Evolutionary conservation across 2,329 filamentous ascomycete species (phyloP), one percentile per base, ranked within the genome.

Genomic region (Pestalotiopsis fici): DNA sequence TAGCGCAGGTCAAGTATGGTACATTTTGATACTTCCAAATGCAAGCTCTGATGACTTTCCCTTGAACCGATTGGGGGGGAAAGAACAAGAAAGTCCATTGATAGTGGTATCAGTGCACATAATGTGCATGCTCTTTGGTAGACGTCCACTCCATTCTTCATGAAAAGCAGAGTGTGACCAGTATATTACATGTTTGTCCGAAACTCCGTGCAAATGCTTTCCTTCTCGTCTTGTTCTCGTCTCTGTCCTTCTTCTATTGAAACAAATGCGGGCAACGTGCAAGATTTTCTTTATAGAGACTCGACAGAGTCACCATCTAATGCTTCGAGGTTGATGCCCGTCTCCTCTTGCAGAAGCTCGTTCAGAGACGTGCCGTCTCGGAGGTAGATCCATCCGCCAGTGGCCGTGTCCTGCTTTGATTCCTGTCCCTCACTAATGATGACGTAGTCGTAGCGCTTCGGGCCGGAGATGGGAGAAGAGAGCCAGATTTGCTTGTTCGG

Each of bases 401-500:
- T 78, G 2, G 86, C 90, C 2, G 90, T 91, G 37, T 90, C 94
- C 79, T 95, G 91, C 82, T 97, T 97, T 77, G 94, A 87, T 74
- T 90, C 81, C 84, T 94, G 92, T 37, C 87, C 85, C 74, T 96
- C 93, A 67, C 90, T 89, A 59, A 84, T 74, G 63, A 95, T 78
- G 66, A 97, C 92, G 88, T 93, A 99, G 80, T 98, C 95, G 83
- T 91, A 99, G 67, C 95, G 91, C 82, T 98, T 98, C 15, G 96
- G 96, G 0, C 96, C 96, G 5, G 93, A 95, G 65, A 94, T 84
- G 3, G 96, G 96, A 56, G 94, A 97, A 47, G 93, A 96, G 59
- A 98, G 89, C 96, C 96, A 99, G 77, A 99, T 97, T 78, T 92
- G 96, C 85, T 94, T 96, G 85, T 98, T 98, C 23, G 95, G 94